Conservation (phyloP, 805 yeast species). For the Metschnikowia sp. region DNA sequence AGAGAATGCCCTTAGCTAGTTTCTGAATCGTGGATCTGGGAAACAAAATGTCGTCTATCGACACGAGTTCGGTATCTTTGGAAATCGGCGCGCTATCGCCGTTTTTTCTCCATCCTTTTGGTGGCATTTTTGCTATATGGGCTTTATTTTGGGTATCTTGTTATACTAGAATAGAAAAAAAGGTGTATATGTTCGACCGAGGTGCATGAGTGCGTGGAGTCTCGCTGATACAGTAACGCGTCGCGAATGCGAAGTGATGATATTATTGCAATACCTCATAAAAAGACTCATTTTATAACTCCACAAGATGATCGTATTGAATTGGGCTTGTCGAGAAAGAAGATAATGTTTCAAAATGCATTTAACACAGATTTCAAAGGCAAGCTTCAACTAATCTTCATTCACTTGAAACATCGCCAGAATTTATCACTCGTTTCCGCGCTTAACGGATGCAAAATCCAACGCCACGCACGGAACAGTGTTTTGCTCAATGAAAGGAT, state of each 20-base stretch:
- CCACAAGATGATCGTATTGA: background rate
- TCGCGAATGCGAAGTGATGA: no score
- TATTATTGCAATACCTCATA: no score
- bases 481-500: no score
- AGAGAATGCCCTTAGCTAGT: conserved; percentile 32
- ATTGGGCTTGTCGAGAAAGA: background rate
- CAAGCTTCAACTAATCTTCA: background rate
- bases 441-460: no score
- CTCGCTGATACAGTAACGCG: no score
- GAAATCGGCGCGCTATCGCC: conserved; percentile 54
- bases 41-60: conserved; percentile 42
- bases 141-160: background rate
- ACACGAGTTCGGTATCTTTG: conserved; percentile 48
- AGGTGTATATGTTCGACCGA: background rate
- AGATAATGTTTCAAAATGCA: background rate
- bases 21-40: conserved; percentile 37
- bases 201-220: no score
- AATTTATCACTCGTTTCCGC: no score
- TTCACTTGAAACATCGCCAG: background rate
- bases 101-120: conserved; percentile 84
- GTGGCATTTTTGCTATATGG: conserved; percentile 55
- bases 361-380: background rate
- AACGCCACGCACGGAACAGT: no score
- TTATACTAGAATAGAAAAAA: background rate
- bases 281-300: background rate